These are phyloP conservation scores for Circinella umbellata DNA, from an alignment of 371 early-diverging fungal genomes.

Conservation along the genomic window DNA sequence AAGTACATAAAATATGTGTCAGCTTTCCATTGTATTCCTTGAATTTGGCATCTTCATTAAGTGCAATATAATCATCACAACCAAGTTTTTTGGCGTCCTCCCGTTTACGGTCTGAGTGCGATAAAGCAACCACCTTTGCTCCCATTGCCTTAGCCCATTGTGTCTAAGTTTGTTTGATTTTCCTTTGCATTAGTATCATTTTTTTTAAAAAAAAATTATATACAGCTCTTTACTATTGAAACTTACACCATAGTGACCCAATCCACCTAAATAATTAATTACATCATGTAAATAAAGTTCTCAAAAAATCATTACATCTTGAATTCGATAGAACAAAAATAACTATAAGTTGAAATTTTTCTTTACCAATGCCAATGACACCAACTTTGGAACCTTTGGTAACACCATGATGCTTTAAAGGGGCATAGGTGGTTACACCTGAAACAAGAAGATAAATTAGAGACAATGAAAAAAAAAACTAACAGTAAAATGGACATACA, in stretches of 20 bases:
- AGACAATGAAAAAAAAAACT: too few relatives aligned
- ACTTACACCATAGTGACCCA: conserved; percentile 56
- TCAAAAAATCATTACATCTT: too few relatives aligned
- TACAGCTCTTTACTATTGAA: neutral
- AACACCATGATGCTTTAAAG: conserved; percentile 51
- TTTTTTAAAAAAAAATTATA: too few relatives aligned
- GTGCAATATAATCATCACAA: conserved; percentile 42
- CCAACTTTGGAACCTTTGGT: conserved; percentile 61
- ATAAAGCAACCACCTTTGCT: conserved; percentile 61
- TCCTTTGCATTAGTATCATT: too few relatives aligned
- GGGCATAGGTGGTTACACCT: conserved; percentile 66
- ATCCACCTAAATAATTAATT: conserved; percentile 4
- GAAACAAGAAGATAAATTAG: conserved; percentile 48
- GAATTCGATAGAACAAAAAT: too few relatives aligned
- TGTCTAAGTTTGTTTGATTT: neutral
- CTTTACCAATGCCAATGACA: conserved; percentile 41
- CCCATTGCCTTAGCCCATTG: conserved; percentile 68
- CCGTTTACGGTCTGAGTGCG: conserved; percentile 36
- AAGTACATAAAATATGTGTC: conserved; percentile 41
- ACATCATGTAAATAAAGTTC: too few relatives aligned
- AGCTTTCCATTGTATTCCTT: conserved; percentile 14
- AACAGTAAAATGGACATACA: too few relatives aligned
- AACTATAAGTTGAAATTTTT: too few relatives aligned
- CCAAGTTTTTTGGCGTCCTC: conserved; percentile 41
- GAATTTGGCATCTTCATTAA: conserved; percentile 20